Evolutionary conservation across 176 grass and related monocot species (phyloP).

Genomic region (Pharus latifolius): DNA sequence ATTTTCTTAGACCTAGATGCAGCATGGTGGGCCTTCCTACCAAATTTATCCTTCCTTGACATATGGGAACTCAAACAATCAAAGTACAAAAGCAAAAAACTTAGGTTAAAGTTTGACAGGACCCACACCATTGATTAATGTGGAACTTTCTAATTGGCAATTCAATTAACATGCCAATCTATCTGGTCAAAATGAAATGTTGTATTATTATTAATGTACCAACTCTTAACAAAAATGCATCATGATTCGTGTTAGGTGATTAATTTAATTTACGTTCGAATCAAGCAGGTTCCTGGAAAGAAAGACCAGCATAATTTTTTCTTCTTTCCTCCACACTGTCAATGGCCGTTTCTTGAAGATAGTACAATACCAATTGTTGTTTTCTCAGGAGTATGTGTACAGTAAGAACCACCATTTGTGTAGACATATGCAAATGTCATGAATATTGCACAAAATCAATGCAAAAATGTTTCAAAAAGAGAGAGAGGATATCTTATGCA

Average conservation of each 20-base stretch:
- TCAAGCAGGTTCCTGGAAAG: constrained; percentile 13
- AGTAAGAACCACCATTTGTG: neutral
- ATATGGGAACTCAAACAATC: constrained; percentile 21
- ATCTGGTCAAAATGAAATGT: constrained; percentile 18
- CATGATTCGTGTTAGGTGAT: constrained; percentile 29
- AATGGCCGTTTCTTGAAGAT: constrained; percentile 32
- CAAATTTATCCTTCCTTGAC: constrained; percentile 4
- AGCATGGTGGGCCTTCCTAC: neutral
- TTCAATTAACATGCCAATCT: constrained; percentile 5
- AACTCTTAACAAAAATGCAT: constrained; percentile 3
- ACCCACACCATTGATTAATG: neutral
- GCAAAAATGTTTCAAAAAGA: neutral
- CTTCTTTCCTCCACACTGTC: constrained; percentile 3
- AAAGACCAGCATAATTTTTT: neutral
- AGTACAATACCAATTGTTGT: neutral
- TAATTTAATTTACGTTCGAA: constrained; percentile 5
- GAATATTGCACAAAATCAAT: neutral
- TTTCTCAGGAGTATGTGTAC: neutral
- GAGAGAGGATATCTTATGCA: neutral
- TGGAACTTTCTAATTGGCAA: neutral
- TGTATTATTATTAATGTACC: constrained; percentile 30
- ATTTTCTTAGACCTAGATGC: neutral
- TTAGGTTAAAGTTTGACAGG: constrained; percentile 15
- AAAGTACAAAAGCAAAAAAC: neutral
- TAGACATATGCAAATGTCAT: neutral